These are phyloP conservation scores for Puccinia brachypodii DNA, from an alignment of 1,284 basidiomycete species.

Conservation along the genomic window DNA sequence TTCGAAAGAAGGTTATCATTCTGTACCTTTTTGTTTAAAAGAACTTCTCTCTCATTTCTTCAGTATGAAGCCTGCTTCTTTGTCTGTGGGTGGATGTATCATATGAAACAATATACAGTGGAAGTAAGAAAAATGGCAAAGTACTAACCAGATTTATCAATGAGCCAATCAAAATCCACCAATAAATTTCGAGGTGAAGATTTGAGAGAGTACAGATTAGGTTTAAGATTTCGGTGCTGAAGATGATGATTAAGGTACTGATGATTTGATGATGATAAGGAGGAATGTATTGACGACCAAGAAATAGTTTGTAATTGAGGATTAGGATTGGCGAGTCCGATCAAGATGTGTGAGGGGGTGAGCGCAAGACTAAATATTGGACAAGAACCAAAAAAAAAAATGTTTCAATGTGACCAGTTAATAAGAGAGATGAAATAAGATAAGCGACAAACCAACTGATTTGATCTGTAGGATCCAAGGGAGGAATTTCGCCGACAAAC, in stretches of 20 bases:
- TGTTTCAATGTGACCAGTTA: too few relatives aligned
- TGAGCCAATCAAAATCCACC: constrained; percentile 39
- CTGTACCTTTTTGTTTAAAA: neutral
- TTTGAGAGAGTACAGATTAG: neutral
- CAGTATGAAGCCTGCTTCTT: neutral
- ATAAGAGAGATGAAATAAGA: neutral
- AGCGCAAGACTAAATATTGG: constrained; percentile 16
- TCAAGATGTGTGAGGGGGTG: constrained; percentile 22
- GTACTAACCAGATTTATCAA: constrained; percentile 40
- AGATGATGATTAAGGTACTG: neutral
- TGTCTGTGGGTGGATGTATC: neutral
- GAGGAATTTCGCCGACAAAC: constrained; percentile 12
- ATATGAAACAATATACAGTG: neutral
- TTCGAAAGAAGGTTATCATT: neutral
- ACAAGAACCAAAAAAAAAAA: neutral
- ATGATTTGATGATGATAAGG: neutral
- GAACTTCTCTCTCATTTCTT: neutral
- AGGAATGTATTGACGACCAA: constrained; percentile 12
- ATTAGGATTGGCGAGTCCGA: constrained; percentile 9
- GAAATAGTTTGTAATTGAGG: constrained; percentile 31
- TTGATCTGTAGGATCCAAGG: neutral
- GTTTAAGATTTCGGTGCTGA: neutral
- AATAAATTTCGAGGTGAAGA: neutral
- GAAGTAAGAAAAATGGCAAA: neutral
- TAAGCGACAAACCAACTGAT: constrained; percentile 31